These are phyloP conservation scores for Candida wancherniae DNA, from an alignment of 805 yeast genomes.

Conservation along the genomic window DNA sequence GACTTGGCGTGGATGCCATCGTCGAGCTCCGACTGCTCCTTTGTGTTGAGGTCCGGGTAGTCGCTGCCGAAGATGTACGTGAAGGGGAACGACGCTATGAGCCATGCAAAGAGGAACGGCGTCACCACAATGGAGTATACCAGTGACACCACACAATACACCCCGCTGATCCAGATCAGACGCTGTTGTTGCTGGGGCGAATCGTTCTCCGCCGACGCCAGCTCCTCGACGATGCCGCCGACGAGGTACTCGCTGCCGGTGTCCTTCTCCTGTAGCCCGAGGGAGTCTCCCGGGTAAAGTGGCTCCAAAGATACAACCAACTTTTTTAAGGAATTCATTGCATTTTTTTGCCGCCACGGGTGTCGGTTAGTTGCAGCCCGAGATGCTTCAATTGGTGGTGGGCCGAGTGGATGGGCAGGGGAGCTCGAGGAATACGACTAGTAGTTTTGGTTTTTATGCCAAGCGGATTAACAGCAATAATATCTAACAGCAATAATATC, in stretches of 20 bases:
- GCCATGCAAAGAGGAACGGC: slow-evolving; percentile 49
- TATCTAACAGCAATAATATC: too few relatives aligned
- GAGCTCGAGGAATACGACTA: too few relatives aligned
- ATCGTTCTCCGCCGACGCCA: slow-evolving; percentile 3
- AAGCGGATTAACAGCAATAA: too few relatives aligned
- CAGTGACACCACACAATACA: slow-evolving; percentile 13
- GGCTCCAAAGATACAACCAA: slow-evolving; percentile 16
- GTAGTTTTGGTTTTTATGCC: too few relatives aligned
- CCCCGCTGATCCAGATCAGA: neutral
- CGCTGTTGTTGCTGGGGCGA: neutral
- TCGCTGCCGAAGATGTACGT: slow-evolving; percentile 30
- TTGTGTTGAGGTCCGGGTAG: slow-evolving; percentile 7
- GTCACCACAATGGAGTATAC: slow-evolving; percentile 49
- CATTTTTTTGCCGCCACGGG: too few relatives aligned
- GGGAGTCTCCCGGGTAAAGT: slow-evolving; percentile 9
- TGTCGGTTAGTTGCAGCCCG: too few relatives aligned
- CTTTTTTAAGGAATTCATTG: slow-evolving; percentile 18
- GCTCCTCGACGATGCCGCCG: slow-evolving; percentile 1
- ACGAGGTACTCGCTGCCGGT: neutral
- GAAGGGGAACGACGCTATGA: slow-evolving; percentile 53
- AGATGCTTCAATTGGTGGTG: too few relatives aligned
- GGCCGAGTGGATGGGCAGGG: too few relatives aligned
- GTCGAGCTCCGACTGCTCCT: slow-evolving; percentile 8
- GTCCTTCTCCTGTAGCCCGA: neutral
- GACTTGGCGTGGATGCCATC: too few relatives aligned